These are phyloP conservation scores for Fusarium torulosum DNA, from an alignment of 2,329 filamentous ascomycete species.

Conservation along the genomic window DNA sequence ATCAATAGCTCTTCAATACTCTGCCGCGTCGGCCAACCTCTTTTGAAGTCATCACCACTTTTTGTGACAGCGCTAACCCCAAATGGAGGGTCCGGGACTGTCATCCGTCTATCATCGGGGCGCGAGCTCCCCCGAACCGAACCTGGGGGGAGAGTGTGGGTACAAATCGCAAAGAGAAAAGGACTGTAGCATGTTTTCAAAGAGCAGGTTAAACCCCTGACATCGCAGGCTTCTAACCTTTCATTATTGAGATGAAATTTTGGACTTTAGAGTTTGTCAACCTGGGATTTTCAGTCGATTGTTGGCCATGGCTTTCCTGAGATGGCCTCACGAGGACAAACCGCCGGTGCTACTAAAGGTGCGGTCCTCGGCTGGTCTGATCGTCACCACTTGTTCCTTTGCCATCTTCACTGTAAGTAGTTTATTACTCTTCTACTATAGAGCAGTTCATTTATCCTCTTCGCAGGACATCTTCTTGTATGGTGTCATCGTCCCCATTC, in stretches of 20 bases:
- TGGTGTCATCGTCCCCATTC: constrained; percentile 52
- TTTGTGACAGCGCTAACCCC: constrained; percentile 26
- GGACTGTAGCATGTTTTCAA: constrained; percentile 5
- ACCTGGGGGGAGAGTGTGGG: constrained; percentile 27
- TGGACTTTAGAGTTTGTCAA: not conserved
- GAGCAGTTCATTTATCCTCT: constrained; percentile 5
- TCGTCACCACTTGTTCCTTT: constrained; percentile 51
- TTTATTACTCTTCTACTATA: not conserved
- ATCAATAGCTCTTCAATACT: constrained; percentile 14
- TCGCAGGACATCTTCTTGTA: constrained; percentile 54
- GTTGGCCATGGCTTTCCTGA: constrained; percentile 33
- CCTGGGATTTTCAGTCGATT: not conserved
- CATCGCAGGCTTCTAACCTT: not conserved
- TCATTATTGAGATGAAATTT: not conserved
- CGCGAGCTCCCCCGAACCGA: constrained; percentile 31
- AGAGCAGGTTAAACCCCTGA: constrained; percentile 11
- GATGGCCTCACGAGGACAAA: constrained; percentile 37
- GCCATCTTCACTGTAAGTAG: constrained; percentile 53
- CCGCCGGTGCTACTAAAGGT: constrained; percentile 48
- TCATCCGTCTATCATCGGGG: constrained; percentile 24
- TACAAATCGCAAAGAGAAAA: constrained; percentile 17
- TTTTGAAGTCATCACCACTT: constrained; percentile 16
- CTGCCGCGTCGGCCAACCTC: constrained; percentile 33
- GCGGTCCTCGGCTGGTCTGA: constrained; percentile 51
- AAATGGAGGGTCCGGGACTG: constrained; percentile 21